Percentiles rank a stretch among this genome's conserved stretches.
These are phyloP conservation scores for Brassica carinata DNA, from an alignment of 345 rosid genomes.

Conservation along the genomic window DNA sequence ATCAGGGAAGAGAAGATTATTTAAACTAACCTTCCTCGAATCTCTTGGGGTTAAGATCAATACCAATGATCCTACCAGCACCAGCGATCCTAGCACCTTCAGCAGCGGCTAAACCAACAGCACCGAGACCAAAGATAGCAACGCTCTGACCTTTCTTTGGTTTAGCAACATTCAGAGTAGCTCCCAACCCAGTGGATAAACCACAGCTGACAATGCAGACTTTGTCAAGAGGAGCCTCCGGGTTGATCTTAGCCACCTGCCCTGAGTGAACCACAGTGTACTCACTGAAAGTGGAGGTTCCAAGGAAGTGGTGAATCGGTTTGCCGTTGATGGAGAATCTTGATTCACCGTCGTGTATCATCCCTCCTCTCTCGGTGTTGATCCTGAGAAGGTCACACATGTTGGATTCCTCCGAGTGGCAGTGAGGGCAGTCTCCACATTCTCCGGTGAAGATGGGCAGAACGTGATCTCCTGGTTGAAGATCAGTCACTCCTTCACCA, in stretches of 20 bases:
- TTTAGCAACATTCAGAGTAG: slow-evolving; percentile 77
- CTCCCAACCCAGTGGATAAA: slow-evolving; percentile 77
- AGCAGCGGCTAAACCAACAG: slow-evolving; percentile 83
- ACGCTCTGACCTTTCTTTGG: slow-evolving; percentile 67
- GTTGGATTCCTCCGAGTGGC: slow-evolving; percentile 78
- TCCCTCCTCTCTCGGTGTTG: slow-evolving; percentile 69
- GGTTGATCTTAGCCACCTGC: slow-evolving; percentile 70
- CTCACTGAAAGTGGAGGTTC: slow-evolving; percentile 80
- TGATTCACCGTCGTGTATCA: slow-evolving; percentile 68
- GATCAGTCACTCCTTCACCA: slow-evolving; percentile 79
- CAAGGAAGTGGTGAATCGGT: slow-evolving; percentile 73
- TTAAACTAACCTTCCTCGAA: slow-evolving; percentile 48
- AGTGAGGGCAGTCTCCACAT: slow-evolving; percentile 71
- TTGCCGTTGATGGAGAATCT: slow-evolving; percentile 73
- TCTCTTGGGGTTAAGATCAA: slow-evolving; percentile 65
- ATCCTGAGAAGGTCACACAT: slow-evolving; percentile 86
- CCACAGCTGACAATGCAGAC: slow-evolving; percentile 80
- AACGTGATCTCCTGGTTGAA: slow-evolving; percentile 74
- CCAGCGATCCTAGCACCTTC: slow-evolving; percentile 81
- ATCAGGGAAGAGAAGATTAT: neutral
- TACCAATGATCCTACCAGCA: slow-evolving; percentile 74
- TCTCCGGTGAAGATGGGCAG: slow-evolving; percentile 83
- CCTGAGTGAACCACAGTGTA: slow-evolving; percentile 86
- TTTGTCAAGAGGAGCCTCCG: slow-evolving; percentile 81
- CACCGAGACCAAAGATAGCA: slow-evolving; percentile 72